Conservation (phyloP, 306 rosid species). For the Cucurbita argyrosperma region DNA sequence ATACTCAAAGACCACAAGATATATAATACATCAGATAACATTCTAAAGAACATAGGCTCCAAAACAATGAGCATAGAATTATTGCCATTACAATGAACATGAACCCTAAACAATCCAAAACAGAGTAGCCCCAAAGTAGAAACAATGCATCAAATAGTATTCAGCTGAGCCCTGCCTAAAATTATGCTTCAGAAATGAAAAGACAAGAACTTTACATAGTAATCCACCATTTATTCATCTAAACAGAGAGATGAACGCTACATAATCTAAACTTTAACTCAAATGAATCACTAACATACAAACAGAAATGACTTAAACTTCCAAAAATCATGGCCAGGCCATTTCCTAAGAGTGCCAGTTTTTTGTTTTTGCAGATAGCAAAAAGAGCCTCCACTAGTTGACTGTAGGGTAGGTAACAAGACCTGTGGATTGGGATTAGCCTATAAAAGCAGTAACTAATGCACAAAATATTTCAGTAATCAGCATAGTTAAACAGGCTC, state of each 20-base stretch:
- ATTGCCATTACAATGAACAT: neutral
- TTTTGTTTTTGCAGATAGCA: no score
- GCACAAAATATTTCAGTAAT: neutral
- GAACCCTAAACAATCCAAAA: neutral
- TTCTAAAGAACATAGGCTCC: no score
- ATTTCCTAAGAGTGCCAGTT: neutral
- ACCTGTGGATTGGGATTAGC: neutral
- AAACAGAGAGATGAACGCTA: neutral
- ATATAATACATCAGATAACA: no score
- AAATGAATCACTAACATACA: neutral
- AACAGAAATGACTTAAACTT: neutral
- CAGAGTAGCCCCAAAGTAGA: no score
- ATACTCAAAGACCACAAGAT: no score
- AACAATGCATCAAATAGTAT: neutral
- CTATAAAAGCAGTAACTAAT: neutral
- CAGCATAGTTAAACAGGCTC: neutral
- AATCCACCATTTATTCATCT: neutral
- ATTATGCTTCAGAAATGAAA: neutral
- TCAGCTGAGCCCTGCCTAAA: neutral
- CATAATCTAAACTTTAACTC: neutral
- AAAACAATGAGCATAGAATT: no score
- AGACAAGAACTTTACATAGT: neutral
- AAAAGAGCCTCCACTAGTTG: neutral
- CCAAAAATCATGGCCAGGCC: neutral
- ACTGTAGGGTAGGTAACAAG: neutral